A percentile compares a stretch with the other conserved stretches of the same genome.
Evolutionary conservation across 148 eudicot species (phyloP).

Genomic region (Persicaria tinctoria): DNA sequence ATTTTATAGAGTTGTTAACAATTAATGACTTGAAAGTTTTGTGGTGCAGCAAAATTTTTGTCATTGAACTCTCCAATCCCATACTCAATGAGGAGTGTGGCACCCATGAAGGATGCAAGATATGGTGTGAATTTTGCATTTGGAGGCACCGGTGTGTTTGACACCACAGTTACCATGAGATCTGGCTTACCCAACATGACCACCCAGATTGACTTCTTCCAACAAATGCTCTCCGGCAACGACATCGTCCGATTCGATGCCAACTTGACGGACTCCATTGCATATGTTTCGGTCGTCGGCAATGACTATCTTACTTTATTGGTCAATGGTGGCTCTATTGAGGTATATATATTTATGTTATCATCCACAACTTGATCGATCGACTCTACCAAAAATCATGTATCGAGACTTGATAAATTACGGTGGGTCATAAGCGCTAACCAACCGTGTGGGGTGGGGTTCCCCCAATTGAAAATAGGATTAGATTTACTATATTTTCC

Average conservation of each 20-base stretch:
- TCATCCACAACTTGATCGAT: too few species aligned
- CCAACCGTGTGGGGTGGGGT: too few species aligned
- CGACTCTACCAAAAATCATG: too few species aligned
- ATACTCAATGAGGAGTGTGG: slow-evolving; percentile 30
- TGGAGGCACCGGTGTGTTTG: slow-evolving; percentile 81
- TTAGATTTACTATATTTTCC: too few species aligned
- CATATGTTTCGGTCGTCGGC: slow-evolving; percentile 54
- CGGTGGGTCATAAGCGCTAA: too few species aligned
- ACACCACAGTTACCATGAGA: slow-evolving; percentile 20
- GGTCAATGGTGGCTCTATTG: too few species aligned
- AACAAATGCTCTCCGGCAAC: slow-evolving; percentile 25
- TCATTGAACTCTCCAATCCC: slow-evolving; percentile 49
- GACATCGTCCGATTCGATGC: slow-evolving; percentile 21
- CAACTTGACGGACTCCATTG: slow-evolving; percentile 46
- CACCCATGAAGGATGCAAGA: slow-evolving; percentile 7
- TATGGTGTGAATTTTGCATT: slow-evolving; percentile 74
- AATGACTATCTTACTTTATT: too few species aligned
- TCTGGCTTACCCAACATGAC: slow-evolving; percentile 69
- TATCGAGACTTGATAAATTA: too few species aligned
- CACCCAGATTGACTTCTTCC: slow-evolving; percentile 62
- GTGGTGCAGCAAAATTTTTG: slow-evolving; percentile 37
- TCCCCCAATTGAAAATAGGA: too few species aligned
- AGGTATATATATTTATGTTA: too few species aligned
- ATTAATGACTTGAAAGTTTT: too few species aligned
- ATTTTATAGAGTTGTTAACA: too few species aligned